These are phyloP conservation scores for Sindora glabra DNA, from an alignment of 306 rosid genomes.

Conservation along the genomic window DNA sequence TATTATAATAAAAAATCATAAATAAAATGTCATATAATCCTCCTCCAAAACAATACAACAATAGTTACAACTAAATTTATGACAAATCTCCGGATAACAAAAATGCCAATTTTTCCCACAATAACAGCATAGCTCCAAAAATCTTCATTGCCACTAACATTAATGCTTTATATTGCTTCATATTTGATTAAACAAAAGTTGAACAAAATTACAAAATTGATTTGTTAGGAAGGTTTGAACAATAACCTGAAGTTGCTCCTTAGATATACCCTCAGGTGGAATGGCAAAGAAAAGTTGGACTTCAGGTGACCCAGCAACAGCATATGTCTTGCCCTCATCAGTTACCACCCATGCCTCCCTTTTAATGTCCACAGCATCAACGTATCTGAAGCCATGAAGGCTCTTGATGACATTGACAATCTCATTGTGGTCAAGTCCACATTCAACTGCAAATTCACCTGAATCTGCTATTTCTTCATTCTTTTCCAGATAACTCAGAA, in stretches of 20 bases:
- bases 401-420: conserved; percentile 73
- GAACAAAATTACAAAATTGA: background rate
- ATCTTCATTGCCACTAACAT: background rate
- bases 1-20: background rate
- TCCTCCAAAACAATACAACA: background rate
- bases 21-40: background rate
- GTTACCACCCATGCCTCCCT: conserved; percentile 70
- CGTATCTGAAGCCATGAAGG: conserved; percentile 67
- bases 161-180: background rate
- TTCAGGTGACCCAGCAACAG: conserved; percentile 74
- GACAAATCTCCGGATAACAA: background rate
- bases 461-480: conserved; percentile 58
- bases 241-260: conserved; percentile 68
- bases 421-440: conserved; percentile 53
- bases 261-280: conserved; percentile 74
- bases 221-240: background rate
- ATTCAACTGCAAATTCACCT: conserved; percentile 54
- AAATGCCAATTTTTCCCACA: background rate
- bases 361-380: conserved; percentile 70
- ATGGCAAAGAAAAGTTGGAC: conserved; percentile 58
- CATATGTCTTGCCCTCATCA: conserved; percentile 61
- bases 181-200: background rate
- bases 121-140: background rate
- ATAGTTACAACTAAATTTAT: background rate
- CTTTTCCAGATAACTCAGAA: conserved; percentile 51